These are phyloP conservation scores for Aureobasidium lini DNA, from an alignment of 2,329 filamentous ascomycete species.

Conservation along the genomic window DNA sequence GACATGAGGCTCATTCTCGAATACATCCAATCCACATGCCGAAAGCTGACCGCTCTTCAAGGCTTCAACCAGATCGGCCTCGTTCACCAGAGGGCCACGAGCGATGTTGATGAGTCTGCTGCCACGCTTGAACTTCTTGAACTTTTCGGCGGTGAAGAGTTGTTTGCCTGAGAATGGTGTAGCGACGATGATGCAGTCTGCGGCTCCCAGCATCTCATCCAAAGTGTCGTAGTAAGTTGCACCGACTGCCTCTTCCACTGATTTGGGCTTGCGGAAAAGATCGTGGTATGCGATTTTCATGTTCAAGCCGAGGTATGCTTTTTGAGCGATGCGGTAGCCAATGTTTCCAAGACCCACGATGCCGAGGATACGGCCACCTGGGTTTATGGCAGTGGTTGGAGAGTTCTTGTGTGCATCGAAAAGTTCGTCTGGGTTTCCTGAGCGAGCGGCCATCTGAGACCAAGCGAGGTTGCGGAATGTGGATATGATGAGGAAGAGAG, in stretches of 20 bases:
- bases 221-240: constrained; percentile 48
- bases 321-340: constrained; percentile 46
- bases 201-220: constrained; percentile 42
- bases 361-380: constrained; percentile 53
- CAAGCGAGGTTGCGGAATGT: constrained; percentile 63
- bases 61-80: constrained; percentile 54
- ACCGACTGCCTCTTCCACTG: constrained; percentile 41
- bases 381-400: constrained; percentile 55
- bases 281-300: constrained; percentile 63
- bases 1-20: constrained; percentile 46
- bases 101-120: constrained; percentile 59
- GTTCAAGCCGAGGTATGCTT: constrained; percentile 51
- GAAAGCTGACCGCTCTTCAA: constrained; percentile 46
- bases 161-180: constrained; percentile 47
- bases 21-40: constrained; percentile 56
- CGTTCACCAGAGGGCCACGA: constrained; percentile 57
- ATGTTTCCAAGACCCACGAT: constrained; percentile 62
- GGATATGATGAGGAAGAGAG: constrained; percentile 60
- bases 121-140: constrained; percentile 48
- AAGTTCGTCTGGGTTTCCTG: constrained; percentile 41
- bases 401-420: constrained; percentile 52
- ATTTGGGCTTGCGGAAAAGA: constrained; percentile 41
- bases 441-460: constrained; percentile 51
- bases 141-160: constrained; percentile 42
- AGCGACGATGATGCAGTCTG: constrained; percentile 57